A percentile compares a stretch with the other conserved stretches of the same genome.
phyloP scores from a whole-genome alignment of 2,329 filamentous ascomycete genomes.

The Fusarium graminum region DNA sequence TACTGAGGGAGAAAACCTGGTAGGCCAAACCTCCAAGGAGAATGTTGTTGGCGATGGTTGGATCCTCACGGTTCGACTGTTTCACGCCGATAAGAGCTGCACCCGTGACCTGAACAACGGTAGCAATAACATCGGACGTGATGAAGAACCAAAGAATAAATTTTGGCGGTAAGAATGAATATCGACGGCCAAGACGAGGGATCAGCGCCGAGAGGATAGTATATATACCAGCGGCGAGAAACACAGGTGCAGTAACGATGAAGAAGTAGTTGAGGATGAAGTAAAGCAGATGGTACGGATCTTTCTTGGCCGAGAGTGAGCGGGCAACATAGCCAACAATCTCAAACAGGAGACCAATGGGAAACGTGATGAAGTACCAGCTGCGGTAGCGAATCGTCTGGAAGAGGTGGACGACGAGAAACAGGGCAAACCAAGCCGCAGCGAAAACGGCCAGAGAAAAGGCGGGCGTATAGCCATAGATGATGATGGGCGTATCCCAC shows the following conservation, averaged over 20 bases:
- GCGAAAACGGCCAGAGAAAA: conserved; percentile 60
- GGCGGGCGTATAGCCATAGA: conserved; percentile 64
- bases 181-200: conserved; percentile 57
- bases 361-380: conserved; percentile 63
- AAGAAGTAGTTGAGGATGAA: conserved; percentile 73
- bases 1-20: conserved; percentile 65
- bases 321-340: conserved; percentile 64
- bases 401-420: conserved; percentile 55
- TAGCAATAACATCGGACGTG: conserved; percentile 65
- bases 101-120: conserved; percentile 65
- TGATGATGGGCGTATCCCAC: conserved; percentile 63
- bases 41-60: conserved; percentile 66
- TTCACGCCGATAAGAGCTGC: conserved; percentile 66
- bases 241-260: conserved; percentile 70
- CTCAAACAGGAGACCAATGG: conserved; percentile 61
- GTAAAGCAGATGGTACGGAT: conserved; percentile 67
- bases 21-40: conserved; percentile 67
- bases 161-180: conserved; percentile 60
- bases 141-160: conserved; percentile 67
- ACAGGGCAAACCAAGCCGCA: conserved; percentile 59
- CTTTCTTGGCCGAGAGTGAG: conserved; percentile 60
- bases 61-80: conserved; percentile 62
- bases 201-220: conserved; percentile 66
- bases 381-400: conserved; percentile 55
- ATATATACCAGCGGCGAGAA: conserved; percentile 69